Evolutionary conservation across 1,284 basidiomycete genomes (phyloP).

Genomic region (Tetrapyrgos nigripes): DNA sequence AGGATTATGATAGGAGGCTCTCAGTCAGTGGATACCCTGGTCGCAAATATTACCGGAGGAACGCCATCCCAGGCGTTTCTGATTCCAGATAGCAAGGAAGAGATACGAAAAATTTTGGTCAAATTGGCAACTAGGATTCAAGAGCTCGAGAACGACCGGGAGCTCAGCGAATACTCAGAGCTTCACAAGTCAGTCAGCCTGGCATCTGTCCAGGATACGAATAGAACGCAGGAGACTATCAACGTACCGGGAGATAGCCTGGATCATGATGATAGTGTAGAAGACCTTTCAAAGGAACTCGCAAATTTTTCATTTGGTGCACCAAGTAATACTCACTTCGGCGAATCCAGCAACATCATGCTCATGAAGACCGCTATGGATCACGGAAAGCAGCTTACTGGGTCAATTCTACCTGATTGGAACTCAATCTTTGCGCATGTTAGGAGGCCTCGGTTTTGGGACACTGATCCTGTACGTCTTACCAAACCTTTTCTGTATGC

Average conservation of each 20-base stretch:
- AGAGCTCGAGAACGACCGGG: background rate
- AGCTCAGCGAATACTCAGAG: background rate
- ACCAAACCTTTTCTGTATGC: background rate
- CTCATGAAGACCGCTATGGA: background rate
- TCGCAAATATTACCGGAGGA: background rate
- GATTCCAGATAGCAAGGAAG: background rate
- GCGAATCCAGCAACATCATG: background rate
- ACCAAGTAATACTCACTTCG: background rate
- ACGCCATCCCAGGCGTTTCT: background rate
- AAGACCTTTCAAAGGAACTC: background rate
- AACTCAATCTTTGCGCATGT: background rate
- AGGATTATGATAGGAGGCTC: background rate
- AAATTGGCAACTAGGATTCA: background rate
- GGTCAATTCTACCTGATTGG: background rate
- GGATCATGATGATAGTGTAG: background rate
- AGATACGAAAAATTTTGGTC: background rate
- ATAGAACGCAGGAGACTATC: no score
- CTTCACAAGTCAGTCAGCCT: no score
- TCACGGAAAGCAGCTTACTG: background rate
- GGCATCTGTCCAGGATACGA: no score
- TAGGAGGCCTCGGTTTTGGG: conserved; percentile 2
- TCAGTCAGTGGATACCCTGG: background rate
- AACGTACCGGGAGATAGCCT: background rate
- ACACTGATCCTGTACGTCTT: background rate
- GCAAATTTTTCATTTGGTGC: background rate